Conservation (phyloP, 2,329 filamentous ascomycete species). For the Immersiporthe knoxdaviesiana region DNA sequence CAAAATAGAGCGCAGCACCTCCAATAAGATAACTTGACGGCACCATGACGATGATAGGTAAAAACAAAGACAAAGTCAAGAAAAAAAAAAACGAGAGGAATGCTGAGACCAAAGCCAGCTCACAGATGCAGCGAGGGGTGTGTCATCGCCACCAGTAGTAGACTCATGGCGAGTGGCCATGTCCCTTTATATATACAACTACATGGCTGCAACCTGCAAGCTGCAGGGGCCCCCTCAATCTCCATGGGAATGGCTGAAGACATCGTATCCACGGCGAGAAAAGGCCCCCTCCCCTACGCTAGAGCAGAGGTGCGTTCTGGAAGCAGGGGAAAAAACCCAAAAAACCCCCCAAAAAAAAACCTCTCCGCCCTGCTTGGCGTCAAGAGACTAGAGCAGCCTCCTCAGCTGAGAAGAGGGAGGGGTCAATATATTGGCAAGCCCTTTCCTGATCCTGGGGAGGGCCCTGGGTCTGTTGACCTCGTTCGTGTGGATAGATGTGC, state of each 20-base stretch:
- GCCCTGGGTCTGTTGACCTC: not conserved
- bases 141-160: not conserved
- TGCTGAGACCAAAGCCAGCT: not conserved
- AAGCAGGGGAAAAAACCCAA: not conserved
- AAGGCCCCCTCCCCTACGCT: not conserved
- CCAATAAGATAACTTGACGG: constrained; percentile 15
- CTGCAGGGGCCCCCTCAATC: not conserved
- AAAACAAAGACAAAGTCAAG: not conserved
- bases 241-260: not conserved
- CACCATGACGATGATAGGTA: not conserved
- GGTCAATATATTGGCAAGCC: constrained; percentile 19
- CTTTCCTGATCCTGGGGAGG: not conserved
- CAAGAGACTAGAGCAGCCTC: not conserved
- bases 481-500: not conserved
- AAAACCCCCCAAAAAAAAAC: not conserved
- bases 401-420: not conserved
- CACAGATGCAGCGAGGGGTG: not conserved
- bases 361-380: constrained; percentile 4
- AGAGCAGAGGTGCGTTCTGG: not conserved
- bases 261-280: constrained; percentile 11
- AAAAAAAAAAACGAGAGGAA: not conserved
- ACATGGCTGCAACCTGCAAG: no score
- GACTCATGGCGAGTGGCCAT: not conserved
- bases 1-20: constrained; percentile 13
- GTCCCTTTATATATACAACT: not conserved